Base-by-base conservation (phyloP, 2,329 filamentous ascomycete genomes). In the Xylaria sp. region DNA sequence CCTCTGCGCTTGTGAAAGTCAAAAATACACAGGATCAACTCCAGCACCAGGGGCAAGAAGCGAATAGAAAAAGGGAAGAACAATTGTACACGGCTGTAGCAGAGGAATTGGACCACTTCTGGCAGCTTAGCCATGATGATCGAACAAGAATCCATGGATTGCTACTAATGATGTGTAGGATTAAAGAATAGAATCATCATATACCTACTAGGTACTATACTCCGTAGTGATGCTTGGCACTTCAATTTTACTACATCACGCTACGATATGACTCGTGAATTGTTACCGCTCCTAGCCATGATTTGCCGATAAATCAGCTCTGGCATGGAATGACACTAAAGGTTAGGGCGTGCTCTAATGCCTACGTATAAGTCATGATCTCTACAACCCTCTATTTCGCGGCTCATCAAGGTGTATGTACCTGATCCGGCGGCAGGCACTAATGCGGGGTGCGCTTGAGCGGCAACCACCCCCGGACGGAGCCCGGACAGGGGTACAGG, bases 1-100 rank as follows among this genome's bases (percentile, higher is more conserved):
- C 80, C 0, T 76, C 77, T 23, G 78, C 81, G 5, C 68, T 87
- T 55, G 50, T 40, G 37, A 60, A 60, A 55, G 16, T 63, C 32
- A 18, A 48, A 10, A 53, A 21, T 1, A 25, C 21, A 23, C 23
- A 37, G 3, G 9, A 10, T 10, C 48, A 54, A n/a, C 37, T 37
- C 5, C 47, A 60, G 12, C 66, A 5, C 4, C 32, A 51, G 29
- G 63, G 10, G 42, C 54, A 18, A 23, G 62, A 32, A 9, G 60
- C 8, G 21, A 57, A 21, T 1, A 29, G 42, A 18, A 42, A 50
- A 25, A 27, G 48, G 13, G 66, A 60, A n/a, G 55, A 18, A 4
- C 29, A 48, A 9, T 42, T 63, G 2, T 58, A 73, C 44, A 25
- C 4, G 6, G 69, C 63, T 23, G 53, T 77, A 27, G 16, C 44